Conservation (phyloP, 805 yeast genomes). For the Pichia nakasei region DNA sequence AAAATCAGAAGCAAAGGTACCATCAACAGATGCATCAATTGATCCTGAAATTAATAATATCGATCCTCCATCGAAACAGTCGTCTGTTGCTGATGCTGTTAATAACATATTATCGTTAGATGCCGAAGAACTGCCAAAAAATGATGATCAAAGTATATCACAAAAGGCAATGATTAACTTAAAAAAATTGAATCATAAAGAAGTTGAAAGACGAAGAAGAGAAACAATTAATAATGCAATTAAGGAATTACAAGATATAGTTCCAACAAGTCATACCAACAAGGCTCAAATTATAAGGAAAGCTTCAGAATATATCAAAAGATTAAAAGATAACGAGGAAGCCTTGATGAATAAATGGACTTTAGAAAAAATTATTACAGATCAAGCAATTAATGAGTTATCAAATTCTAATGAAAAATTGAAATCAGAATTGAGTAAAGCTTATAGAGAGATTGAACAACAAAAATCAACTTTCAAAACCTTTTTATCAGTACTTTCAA, state of each 20-base stretch:
- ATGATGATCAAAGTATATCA: neutral
- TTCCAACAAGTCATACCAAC: constrained; percentile 79
- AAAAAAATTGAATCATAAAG: constrained; percentile 88
- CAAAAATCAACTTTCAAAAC: constrained; percentile 46
- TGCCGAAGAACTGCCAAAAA: neutral
- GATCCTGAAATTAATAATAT: neutral
- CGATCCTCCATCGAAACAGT: neutral
- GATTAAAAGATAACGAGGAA: constrained; percentile 83
- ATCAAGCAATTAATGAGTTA: constrained; percentile 83
- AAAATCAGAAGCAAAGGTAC: neutral
- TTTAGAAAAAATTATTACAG: constrained; percentile 81
- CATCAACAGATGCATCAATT: neutral
- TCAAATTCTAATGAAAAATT: constrained; percentile 79
- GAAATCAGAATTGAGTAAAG: constrained; percentile 80
- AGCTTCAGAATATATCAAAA: constrained; percentile 84
- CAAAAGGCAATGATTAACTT: constrained; percentile 28
- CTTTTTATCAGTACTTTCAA: constrained; percentile 8
- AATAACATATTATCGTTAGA: neutral
- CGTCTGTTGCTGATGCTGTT: neutral
- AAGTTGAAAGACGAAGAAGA: constrained; percentile 88
- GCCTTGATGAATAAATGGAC: constrained; percentile 93
- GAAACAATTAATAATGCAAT: constrained; percentile 86
- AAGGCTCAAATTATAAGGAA: constrained; percentile 83
- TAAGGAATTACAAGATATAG: constrained; percentile 62
- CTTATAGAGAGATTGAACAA: constrained; percentile 84